Evolutionary conservation across 176 grass and related monocot genomes (phyloP), one percentile per base, ranked within the genome.

Genomic region (Aegilops umbellulata): DNA sequence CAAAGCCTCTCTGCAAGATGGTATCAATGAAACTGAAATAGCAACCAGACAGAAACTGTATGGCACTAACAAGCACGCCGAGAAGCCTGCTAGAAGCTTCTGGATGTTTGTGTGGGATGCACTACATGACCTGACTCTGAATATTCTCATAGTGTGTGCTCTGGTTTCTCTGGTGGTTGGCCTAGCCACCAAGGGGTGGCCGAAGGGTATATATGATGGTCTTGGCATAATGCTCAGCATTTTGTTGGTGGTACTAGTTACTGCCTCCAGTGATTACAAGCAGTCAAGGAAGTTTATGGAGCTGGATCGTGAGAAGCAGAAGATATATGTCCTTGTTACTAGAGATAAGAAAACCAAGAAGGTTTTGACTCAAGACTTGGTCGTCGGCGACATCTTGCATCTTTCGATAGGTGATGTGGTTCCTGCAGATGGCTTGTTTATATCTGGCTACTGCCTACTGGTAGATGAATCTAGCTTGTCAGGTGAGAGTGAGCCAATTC

Each of bases 71-170:
- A 86, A 87, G 63, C 83, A 92, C 19, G 65, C 67, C 11, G 87
- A 94, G 49, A 98, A 95, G 73, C 91, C 91, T 44, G 73, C 90
- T 47, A 94, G 93, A 89, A 92, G 89, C 74, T 98, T 98, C 30
- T 98, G 87, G 91, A 95, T 81, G 89, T 95, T 98, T 83, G 84
- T 98, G 17, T 95, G 95, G 95, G 95, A 98, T 84, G 93, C 91
- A 70, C 72, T 98, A 14, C 95, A 98, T 80, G 95, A 98, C 66
- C 65, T 92, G 80, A 98, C 95, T 13, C 76, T 98, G 34, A 89
- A 92, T 71, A 89, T 98, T 85, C 93, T 98, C 46, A 82, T 92
- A 8, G 72, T 94, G 19, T 98, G 95, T 82, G 88, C 91, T 27
- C 16, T 98, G 44, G 70, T 98, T 88, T 95, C 95, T 87, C 46